Conservation (phyloP, 176 grass and related monocot genomes). For the Carex myosuroides region DNA sequence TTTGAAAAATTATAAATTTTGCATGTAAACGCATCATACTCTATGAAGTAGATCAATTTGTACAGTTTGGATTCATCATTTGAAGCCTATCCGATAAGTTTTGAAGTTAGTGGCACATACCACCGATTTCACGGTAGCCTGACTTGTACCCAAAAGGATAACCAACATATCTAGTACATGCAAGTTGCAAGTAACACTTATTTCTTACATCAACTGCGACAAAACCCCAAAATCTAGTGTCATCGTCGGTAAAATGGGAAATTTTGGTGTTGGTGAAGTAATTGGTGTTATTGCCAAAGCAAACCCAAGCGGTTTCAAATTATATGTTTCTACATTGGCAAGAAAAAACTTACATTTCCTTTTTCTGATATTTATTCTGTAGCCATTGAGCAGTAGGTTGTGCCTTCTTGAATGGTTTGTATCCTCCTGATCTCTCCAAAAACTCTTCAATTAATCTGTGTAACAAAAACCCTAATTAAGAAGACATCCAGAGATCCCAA, state of each 20-base stretch:
- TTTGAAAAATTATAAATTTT: too few species aligned
- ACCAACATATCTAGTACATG: neutral
- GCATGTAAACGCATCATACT: too few species aligned
- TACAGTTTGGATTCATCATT: too few species aligned
- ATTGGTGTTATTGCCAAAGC: neutral
- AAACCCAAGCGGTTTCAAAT: neutral
- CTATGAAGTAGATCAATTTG: too few species aligned
- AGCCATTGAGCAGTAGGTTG: conserved; percentile 29
- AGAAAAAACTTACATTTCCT: conserved; percentile 20
- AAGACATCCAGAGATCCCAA: neutral
- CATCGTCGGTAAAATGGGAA: neutral
- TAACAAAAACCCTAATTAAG: neutral
- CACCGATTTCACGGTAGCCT: too few species aligned
- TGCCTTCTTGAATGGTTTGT: conserved; percentile 27
- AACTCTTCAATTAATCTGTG: conserved; percentile 85
- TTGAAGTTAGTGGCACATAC: too few species aligned
- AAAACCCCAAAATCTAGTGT: neutral
- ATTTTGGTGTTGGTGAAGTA: neutral
- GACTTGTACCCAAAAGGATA: neutral
- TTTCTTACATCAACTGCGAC: neutral
- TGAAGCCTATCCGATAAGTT: too few species aligned
- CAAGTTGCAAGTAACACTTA: neutral
- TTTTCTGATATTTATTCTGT: conserved; percentile 37
- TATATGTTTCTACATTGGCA: neutral
- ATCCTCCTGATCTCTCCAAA: conserved; percentile 61